Evolutionary conservation across 2,329 filamentous ascomycete genomes (phyloP).

Genomic region (Penicillium sp.): DNA sequence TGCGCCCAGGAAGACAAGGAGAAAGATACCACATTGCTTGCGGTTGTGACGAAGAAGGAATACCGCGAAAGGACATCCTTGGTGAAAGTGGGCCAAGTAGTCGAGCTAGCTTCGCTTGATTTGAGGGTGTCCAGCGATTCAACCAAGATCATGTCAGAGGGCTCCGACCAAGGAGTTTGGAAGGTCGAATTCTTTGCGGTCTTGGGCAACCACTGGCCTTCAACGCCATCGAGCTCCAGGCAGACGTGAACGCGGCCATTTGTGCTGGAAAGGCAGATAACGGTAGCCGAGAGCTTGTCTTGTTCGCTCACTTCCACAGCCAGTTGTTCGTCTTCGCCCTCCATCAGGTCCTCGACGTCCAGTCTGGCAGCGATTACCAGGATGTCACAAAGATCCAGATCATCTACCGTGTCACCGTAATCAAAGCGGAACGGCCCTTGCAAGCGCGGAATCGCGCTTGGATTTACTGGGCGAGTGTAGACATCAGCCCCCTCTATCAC

Average conservation of each 20-base stretch:
- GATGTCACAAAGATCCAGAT: constrained; percentile 61
- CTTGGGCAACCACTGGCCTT: constrained; percentile 62
- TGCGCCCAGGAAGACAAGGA: constrained; percentile 58
- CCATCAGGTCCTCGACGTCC: constrained; percentile 53
- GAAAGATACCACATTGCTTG: constrained; percentile 54
- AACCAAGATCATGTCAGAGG: constrained; percentile 44
- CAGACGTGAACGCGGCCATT: constrained; percentile 58
- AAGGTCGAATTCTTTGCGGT: constrained; percentile 39
- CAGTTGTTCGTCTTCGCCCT: constrained; percentile 50
- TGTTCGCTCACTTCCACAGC: constrained; percentile 44
- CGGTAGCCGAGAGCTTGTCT: constrained; percentile 54
- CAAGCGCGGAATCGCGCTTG: constrained; percentile 57
- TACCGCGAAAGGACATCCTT: constrained; percentile 56
- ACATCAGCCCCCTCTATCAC: constrained; percentile 49
- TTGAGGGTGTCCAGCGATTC: constrained; percentile 46
- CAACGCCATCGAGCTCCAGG: constrained; percentile 60
- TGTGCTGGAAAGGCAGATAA: constrained; percentile 58
- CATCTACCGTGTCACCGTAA: constrained; percentile 50
- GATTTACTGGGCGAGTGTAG: constrained; percentile 54
- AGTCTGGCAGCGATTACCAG: constrained; percentile 55
- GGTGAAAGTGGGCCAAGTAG: constrained; percentile 56
- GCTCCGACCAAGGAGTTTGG: constrained; percentile 41
- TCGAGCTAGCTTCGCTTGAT: constrained; percentile 19
- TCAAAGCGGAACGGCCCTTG: constrained; percentile 61
- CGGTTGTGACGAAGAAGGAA: constrained; percentile 58